phyloP scores from a whole-genome alignment of 1,284 basidiomycete genomes.

The Leccinum glutinopallens region DNA sequence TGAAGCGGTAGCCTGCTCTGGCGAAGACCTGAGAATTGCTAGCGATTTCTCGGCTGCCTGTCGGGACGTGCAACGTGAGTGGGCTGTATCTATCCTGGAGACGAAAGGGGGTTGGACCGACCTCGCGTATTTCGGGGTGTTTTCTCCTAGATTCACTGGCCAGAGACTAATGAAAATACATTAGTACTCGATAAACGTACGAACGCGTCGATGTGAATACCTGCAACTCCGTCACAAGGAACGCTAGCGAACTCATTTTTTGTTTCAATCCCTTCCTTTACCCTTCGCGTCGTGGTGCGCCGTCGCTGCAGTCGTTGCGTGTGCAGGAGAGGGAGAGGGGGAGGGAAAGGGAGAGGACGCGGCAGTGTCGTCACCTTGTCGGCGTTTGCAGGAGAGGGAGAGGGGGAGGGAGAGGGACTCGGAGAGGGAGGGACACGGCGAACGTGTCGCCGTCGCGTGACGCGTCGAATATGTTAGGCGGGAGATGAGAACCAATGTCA shows the following conservation, averaged over 20 bases:
- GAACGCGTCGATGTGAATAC: slow-evolving; percentile 27
- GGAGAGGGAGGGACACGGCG: too few species aligned
- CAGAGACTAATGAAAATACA: slow-evolving; percentile 51
- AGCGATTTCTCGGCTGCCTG: too few species aligned
- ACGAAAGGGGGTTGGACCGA: slow-evolving; percentile 29
- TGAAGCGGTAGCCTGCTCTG: too few species aligned
- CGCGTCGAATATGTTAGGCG: too few species aligned
- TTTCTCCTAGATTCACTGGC: slow-evolving; percentile 80
- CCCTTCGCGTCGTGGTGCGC: too few species aligned
- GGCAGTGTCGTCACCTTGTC: slow-evolving; percentile 10
- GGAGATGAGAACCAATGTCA: too few species aligned
- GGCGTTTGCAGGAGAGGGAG: too few species aligned
- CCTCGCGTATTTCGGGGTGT: slow-evolving; percentile 84
- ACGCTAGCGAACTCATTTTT: slow-evolving; percentile 55
- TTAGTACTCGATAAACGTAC: slow-evolving; percentile 8
- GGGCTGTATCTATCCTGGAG: not conserved
- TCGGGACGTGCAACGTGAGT: slow-evolving; percentile 5
- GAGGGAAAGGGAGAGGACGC: slow-evolving; percentile 2
- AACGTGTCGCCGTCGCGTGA: too few species aligned
- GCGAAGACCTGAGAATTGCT: too few species aligned
- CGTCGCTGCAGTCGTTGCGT: too few species aligned
- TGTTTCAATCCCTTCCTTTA: not conserved
- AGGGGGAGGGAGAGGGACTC: too few species aligned
- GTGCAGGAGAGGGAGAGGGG: too few species aligned
- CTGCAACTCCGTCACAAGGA: slow-evolving; percentile 58